phyloP scores from a whole-genome alignment of 2,329 filamentous ascomycete genomes.

The Elsinoe batatas region DNA sequence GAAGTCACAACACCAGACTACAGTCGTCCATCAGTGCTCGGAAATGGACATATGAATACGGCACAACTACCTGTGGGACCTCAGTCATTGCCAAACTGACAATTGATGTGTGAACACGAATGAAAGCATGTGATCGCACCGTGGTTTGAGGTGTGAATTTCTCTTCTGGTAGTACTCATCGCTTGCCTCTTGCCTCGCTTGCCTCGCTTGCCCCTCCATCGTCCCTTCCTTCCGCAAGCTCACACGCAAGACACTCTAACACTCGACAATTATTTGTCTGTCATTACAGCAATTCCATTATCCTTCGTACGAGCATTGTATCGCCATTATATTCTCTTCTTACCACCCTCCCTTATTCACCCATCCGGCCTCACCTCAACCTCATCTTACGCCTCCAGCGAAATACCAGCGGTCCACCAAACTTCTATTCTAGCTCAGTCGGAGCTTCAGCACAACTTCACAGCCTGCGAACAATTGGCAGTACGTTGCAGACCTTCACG shows the following conservation, averaged over 20 bases:
- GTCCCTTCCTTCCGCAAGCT: background rate
- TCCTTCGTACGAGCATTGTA: background rate
- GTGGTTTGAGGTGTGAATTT: background rate
- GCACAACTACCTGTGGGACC: too few species aligned
- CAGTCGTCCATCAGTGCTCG: background rate
- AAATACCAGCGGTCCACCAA: background rate
- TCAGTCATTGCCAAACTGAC: too few species aligned
- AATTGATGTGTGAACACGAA: background rate
- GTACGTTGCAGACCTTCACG: too few species aligned
- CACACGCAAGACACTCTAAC: background rate
- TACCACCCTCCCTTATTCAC: too few species aligned
- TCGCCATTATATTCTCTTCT: background rate
- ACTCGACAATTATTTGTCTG: background rate
- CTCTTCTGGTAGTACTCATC: background rate
- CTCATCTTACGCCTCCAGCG: background rate
- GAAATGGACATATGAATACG: background rate
- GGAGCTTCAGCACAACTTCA: too few species aligned
- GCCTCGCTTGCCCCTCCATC: conserved; percentile 2
- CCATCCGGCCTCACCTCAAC: background rate
- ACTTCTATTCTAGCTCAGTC: background rate
- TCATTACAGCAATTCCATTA: background rate
- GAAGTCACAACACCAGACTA: background rate
- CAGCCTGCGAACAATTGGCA: too few species aligned
- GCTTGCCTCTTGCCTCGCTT: background rate
- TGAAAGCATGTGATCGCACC: background rate